Evolutionary conservation across 2,329 filamentous ascomycete species (phyloP).

Genomic region (Pezicula rhizophila): DNA sequence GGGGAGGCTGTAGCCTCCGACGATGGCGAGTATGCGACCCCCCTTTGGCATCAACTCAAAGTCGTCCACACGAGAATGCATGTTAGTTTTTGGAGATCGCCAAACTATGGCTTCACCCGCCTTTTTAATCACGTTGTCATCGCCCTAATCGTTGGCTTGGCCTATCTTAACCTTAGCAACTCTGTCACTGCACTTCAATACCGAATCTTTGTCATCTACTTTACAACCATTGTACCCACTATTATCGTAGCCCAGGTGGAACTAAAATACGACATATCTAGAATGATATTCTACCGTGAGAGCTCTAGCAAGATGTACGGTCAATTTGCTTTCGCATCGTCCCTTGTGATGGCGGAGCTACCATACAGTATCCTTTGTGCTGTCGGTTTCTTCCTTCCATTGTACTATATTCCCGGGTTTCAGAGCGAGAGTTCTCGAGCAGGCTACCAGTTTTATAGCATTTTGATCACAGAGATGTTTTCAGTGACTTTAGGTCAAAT

Average conservation of each 20-base stretch:
- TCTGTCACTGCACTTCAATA: slow-evolving; percentile 75
- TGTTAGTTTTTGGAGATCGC: slow-evolving; percentile 75
- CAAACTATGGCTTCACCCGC: slow-evolving; percentile 84
- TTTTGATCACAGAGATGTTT: slow-evolving; percentile 79
- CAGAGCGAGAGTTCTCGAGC: slow-evolving; percentile 56
- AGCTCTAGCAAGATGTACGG: slow-evolving; percentile 81
- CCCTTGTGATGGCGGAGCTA: slow-evolving; percentile 77
- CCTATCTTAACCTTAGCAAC: slow-evolving; percentile 71
- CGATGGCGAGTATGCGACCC: slow-evolving; percentile 77
- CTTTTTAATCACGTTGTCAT: slow-evolving; percentile 80
- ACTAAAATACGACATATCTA: slow-evolving; percentile 73
- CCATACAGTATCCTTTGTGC: slow-evolving; percentile 79
- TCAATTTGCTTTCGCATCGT: slow-evolving; percentile 68
- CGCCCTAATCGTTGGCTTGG: slow-evolving; percentile 70
- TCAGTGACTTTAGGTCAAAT: slow-evolving; percentile 73
- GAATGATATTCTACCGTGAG: slow-evolving; percentile 82
- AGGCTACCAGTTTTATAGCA: slow-evolving; percentile 81
- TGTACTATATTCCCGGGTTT: slow-evolving; percentile 82
- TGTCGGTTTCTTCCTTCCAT: slow-evolving; percentile 71
- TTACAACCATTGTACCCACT: slow-evolving; percentile 76
- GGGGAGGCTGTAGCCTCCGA: slow-evolving; percentile 27
- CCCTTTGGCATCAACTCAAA: slow-evolving; percentile 71
- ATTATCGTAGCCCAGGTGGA: slow-evolving; percentile 73
- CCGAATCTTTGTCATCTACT: slow-evolving; percentile 85
- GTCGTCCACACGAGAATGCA: slow-evolving; percentile 69